phyloP scores from a whole-genome alignment of 306 rosid genomes.

The Morella rubra region DNA sequence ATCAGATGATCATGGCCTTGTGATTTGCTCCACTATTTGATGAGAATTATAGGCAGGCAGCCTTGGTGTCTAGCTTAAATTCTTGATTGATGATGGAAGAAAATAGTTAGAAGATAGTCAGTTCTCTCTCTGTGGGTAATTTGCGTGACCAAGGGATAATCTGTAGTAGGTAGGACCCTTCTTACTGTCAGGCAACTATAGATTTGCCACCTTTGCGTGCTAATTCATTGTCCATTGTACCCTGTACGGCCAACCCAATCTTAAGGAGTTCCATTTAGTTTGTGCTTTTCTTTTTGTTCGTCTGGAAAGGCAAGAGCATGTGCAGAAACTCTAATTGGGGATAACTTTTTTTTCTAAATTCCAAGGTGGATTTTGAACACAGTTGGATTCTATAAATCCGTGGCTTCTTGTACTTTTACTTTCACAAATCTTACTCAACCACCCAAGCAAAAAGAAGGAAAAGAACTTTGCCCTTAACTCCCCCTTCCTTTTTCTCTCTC shows the following conservation, averaged over 20 bases:
- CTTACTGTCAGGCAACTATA: constrained; percentile 18
- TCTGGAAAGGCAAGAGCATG: constrained; percentile 30
- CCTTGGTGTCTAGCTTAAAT: constrained; percentile 9
- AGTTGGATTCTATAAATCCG: constrained; percentile 33
- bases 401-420: constrained; percentile 18
- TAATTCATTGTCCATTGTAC: too few species aligned
- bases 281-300: not conserved
- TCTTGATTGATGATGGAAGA: constrained; percentile 16
- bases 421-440: constrained; percentile 27
- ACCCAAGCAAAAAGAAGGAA: not conserved
- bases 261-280: constrained; percentile 35
- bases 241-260: constrained; percentile 35
- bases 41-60: not conserved
- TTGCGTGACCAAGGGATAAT: constrained; percentile 24
- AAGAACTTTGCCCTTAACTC: not conserved
- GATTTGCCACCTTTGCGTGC: constrained; percentile 24
- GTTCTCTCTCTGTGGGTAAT: constrained; percentile 10
- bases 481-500: not conserved
- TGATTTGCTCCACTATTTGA: not conserved
- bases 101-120: constrained; percentile 6
- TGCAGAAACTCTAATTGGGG: constrained; percentile 32
- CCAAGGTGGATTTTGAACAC: constrained; percentile 14
- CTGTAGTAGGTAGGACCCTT: constrained; percentile 23
- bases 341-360: constrained; percentile 24
- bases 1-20: constrained; percentile 14